Percentiles rank a stretch among this genome's conserved stretches.
Conservation (phyloP, 1,284 basidiomycete genomes). For the Irpex sp. region DNA sequence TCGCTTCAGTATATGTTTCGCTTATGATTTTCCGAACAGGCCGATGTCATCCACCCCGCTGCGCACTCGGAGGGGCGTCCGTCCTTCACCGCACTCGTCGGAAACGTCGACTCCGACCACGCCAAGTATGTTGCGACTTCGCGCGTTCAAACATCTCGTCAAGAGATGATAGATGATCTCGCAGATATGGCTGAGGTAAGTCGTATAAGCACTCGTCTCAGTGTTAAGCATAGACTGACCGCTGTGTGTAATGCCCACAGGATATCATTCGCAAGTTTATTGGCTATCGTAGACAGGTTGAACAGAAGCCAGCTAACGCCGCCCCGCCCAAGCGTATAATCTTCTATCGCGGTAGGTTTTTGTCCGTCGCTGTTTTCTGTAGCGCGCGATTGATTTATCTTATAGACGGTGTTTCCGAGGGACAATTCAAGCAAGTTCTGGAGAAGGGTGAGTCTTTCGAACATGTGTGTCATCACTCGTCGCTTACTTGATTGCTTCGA, state of each 20-base stretch:
- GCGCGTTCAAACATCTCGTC: slow-evolving; percentile 61
- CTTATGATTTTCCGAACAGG: slow-evolving; percentile 34
- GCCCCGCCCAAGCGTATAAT: slow-evolving; percentile 60
- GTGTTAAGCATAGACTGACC: background rate
- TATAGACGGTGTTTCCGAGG: slow-evolving; percentile 76
- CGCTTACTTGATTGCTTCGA: background rate
- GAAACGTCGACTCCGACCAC: slow-evolving; percentile 64
- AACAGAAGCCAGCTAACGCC: slow-evolving; percentile 42
- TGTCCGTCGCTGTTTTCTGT: background rate
- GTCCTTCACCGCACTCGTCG: slow-evolving; percentile 74
- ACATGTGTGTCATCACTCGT: background rate
- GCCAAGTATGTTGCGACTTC: slow-evolving; percentile 53
- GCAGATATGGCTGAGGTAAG: slow-evolving; percentile 54
- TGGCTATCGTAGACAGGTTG: slow-evolving; percentile 45
- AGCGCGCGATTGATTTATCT: background rate
- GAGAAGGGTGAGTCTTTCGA: slow-evolving; percentile 42
- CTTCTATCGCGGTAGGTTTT: slow-evolving; percentile 60
- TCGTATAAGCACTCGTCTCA: slow-evolving; percentile 2
- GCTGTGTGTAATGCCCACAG: slow-evolving; percentile 25
- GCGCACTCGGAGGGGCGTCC: slow-evolving; percentile 70
- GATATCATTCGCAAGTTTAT: slow-evolving; percentile 53
- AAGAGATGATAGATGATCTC: slow-evolving; percentile 74
- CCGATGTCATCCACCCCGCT: slow-evolving; percentile 76
- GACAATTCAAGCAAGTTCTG: slow-evolving; percentile 70
- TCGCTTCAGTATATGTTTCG: background rate